Evolutionary conservation across 1,284 basidiomycete genomes (phyloP).

Genomic region (Naganishia albida): DNA sequence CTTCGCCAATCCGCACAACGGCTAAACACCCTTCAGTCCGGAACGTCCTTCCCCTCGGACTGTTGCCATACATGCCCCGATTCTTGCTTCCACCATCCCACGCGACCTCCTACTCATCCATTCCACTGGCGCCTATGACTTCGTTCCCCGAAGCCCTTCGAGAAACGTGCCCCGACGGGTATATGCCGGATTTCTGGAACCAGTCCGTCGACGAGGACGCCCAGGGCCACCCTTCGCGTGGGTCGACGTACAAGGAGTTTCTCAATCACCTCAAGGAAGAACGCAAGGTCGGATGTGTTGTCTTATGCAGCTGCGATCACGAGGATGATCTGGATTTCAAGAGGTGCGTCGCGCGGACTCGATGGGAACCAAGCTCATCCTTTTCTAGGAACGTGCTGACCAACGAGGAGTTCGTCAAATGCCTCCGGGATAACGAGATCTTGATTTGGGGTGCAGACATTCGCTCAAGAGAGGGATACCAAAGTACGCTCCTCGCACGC

Average conservation of each 20-base stretch:
- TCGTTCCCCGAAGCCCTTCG: slow-evolving; percentile 27
- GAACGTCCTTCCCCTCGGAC: slow-evolving; percentile 49
- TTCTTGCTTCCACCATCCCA: slow-evolving; percentile 48
- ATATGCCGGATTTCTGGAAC: slow-evolving; percentile 17
- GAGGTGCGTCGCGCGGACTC: slow-evolving; percentile 56
- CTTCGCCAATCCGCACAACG: background rate
- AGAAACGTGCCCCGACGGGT: slow-evolving; percentile 41
- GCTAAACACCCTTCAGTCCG: slow-evolving; percentile 39
- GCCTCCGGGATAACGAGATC: slow-evolving; percentile 69
- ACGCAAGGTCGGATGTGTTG: slow-evolving; percentile 71
- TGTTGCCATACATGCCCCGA: slow-evolving; percentile 48
- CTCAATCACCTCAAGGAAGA: slow-evolving; percentile 70
- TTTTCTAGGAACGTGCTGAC: slow-evolving; percentile 68
- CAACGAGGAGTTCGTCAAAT: slow-evolving; percentile 66
- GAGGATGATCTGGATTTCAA: slow-evolving; percentile 86
- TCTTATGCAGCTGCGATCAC: slow-evolving; percentile 88
- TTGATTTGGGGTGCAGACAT: slow-evolving; percentile 85
- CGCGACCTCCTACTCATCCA: slow-evolving; percentile 30
- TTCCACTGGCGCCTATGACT: slow-evolving; percentile 35
- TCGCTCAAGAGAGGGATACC: slow-evolving; percentile 76
- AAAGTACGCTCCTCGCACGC: slow-evolving; percentile 59
- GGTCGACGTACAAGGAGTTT: slow-evolving; percentile 68
- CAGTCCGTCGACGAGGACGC: slow-evolving; percentile 11
- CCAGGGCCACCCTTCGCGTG: background rate
- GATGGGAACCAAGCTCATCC: background rate